A percentile compares a stretch with the other conserved stretches of the same genome.
Conservation (phyloP, 148 eudicot genomes). For the Rhododendron simsii region DNA sequence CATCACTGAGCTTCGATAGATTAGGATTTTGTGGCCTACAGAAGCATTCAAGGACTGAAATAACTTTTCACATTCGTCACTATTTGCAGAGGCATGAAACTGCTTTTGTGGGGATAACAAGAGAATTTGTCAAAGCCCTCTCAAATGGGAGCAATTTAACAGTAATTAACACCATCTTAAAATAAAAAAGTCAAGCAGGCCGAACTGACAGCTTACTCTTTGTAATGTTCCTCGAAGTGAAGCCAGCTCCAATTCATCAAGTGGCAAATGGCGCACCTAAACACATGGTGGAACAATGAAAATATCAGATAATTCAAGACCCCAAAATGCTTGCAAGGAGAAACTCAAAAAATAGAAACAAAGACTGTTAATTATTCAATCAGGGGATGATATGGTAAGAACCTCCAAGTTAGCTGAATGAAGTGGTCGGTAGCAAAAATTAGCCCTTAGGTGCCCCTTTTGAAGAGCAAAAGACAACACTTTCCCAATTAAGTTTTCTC, state of each 20-base stretch:
- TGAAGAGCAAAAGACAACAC: slow-evolving; percentile 78
- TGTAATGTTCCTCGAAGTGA: slow-evolving; percentile 92
- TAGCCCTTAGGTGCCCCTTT: slow-evolving; percentile 88
- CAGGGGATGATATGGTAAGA: slow-evolving; percentile 14
- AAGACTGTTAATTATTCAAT: not conserved
- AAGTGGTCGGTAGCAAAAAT: slow-evolving; percentile 62
- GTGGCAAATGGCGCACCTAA: slow-evolving; percentile 88
- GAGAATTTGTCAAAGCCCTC: not conserved
- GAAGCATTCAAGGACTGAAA: not conserved
- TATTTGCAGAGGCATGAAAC: not conserved
- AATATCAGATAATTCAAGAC: slow-evolving; percentile 5
- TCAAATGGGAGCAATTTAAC: not conserved
- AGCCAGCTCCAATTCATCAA: slow-evolving; percentile 97
- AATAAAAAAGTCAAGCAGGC: slow-evolving; percentile 4
- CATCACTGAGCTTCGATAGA: not conserved
- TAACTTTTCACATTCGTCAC: not conserved
- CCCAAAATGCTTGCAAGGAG: slow-evolving; percentile 1
- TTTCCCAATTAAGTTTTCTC: slow-evolving; percentile 56
- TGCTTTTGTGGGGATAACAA: not conserved
- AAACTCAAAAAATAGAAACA: not conserved
- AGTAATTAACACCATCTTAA: slow-evolving; percentile 1
- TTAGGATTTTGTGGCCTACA: not conserved
- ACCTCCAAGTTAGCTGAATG: slow-evolving; percentile 85
- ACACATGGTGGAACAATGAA: slow-evolving; percentile 10
- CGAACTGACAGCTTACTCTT: slow-evolving; percentile 49